Percentiles rank a stretch among this genome's conserved stretches.
These are phyloP conservation scores for Bryoglossum gracile DNA, from an alignment of 495 filamentous ascomycete genomes.

Conservation along the genomic window DNA sequence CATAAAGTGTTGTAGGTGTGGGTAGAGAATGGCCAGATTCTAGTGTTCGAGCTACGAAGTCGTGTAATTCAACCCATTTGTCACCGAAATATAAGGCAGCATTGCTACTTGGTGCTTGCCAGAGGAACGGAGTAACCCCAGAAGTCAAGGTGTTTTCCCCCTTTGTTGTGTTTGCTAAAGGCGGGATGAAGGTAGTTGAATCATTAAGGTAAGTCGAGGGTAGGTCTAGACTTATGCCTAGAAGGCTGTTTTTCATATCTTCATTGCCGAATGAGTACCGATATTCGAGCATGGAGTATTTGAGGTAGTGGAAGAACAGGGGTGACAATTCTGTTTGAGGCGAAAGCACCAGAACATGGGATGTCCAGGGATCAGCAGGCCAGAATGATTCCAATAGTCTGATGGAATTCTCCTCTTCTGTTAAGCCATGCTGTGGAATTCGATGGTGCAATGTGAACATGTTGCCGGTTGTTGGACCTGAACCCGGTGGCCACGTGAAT, in stretches of 20 bases:
- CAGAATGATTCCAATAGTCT: conserved; percentile 77
- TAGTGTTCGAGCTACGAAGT: conserved; percentile 56
- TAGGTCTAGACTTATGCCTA: conserved; percentile 72
- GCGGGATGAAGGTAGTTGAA: conserved; percentile 43
- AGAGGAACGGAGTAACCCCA: conserved; percentile 52
- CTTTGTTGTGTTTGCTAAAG: conserved; percentile 24
- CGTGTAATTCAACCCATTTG: conserved; percentile 75
- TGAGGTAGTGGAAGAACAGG: conserved; percentile 74
- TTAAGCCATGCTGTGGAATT: conserved; percentile 46
- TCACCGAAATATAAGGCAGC: conserved; percentile 75
- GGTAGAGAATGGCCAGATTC: conserved; percentile 31
- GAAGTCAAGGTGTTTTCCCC: conserved; percentile 20
- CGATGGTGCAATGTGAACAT: conserved; percentile 65
- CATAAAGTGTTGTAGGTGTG: conserved; percentile 26
- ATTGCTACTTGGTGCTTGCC: conserved; percentile 74
- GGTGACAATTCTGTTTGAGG: conserved; percentile 68
- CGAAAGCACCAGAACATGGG: conserved; percentile 72
- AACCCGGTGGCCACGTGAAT: conserved; percentile 57
- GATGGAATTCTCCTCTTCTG: conserved; percentile 56
- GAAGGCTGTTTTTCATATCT: conserved; percentile 41
- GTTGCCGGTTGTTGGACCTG: conserved; percentile 19
- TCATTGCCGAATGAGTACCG: conserved; percentile 51
- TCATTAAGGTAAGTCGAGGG: conserved; percentile 54
- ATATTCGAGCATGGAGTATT: conserved; percentile 66
- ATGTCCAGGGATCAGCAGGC: conserved; percentile 50